Conservation (phyloP, 2,329 filamentous ascomycete genomes). For the Cytospora mali region DNA sequence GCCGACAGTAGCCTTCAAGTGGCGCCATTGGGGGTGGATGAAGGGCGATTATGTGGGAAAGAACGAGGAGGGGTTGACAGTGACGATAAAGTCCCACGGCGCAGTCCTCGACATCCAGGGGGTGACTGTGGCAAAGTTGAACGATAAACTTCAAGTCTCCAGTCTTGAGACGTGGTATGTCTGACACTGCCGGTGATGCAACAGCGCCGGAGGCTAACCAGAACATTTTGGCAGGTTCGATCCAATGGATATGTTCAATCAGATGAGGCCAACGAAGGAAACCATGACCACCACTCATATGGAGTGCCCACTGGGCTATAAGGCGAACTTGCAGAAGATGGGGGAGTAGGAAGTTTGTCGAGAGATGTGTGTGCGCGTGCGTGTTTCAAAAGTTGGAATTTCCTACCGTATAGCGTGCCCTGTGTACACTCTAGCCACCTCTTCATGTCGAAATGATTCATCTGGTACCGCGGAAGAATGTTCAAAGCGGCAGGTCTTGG, state of each 20-base stretch:
- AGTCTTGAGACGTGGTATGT: slow-evolving; percentile 26
- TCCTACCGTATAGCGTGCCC: neutral
- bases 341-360: neutral
- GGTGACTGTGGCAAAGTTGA: slow-evolving; percentile 62
- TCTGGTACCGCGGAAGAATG: neutral
- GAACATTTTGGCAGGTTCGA: slow-evolving; percentile 21
- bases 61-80: slow-evolving; percentile 66
- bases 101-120: slow-evolving; percentile 65
- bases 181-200: neutral
- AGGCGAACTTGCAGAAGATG: neutral
- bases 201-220: slow-evolving; percentile 4
- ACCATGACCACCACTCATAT: slow-evolving; percentile 24
- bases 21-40: slow-evolving; percentile 71
- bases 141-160: slow-evolving; percentile 58
- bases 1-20: slow-evolving; percentile 63
- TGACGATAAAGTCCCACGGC: slow-evolving; percentile 63
- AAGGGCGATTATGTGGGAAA: slow-evolving; percentile 66
- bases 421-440: neutral
- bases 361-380: neutral
- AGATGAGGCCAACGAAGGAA: slow-evolving; percentile 25
- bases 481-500: neutral
- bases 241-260: slow-evolving; percentile 27
- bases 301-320: slow-evolving; percentile 27
- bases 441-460: neutral
- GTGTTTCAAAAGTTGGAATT: neutral